Base-by-base conservation (phyloP, 179 eudicot species). In the Carnegiea gigantea region DNA sequence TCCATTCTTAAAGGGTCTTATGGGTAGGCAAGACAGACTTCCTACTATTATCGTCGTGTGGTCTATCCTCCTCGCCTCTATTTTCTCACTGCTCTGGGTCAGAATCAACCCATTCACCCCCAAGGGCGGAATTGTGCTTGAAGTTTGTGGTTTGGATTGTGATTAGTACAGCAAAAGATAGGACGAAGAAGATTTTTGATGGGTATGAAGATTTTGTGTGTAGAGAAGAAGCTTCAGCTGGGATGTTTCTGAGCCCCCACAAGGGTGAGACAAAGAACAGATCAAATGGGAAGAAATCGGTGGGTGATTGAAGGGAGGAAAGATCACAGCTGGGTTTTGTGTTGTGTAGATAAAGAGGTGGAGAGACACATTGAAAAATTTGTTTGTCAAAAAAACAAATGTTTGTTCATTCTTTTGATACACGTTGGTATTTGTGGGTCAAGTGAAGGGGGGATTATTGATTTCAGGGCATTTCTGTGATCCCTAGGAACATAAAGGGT, bases 1-100 rank as follows among this genome's bases (percentile, higher is more conserved):
- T 89, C 98, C 98, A 33, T 95, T 95, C 94, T 90, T 95, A 71
- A 95, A 95, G 85, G 98, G 98, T 82, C 54, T 93, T 82, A 91
- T 95, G 98, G 98, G 98, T 26, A 91, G 84, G 72, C 98, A 95
- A 80, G 77, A 85, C 11, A 78, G 89, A 0, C 80, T 93, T 26
- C 98, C 98, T 14, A 95, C 98, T 18, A 95, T 95, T 79, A 86
- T 95, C 23, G 70, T 95, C n/a, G 98, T 95, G 24, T 93, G 98
- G 98, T 93, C 98, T 6, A 95, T 95, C 70, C 88, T 95, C 18
- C 89, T 95, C 17, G 97, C 98, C 59, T 95, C 98, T 44, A 95
- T 95, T 70, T 90, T 95, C 85, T 90, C 98, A 6, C 90, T 95
- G 30, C 87, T 95, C 1, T 95, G 98, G 98, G 98, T 95, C 80